Percentiles rank a stretch among this genome's conserved stretches.
These are phyloP conservation scores for Nephromyces sp. DNA, from an alignment of 169 alveolate species.

Conservation along the genomic window DNA sequence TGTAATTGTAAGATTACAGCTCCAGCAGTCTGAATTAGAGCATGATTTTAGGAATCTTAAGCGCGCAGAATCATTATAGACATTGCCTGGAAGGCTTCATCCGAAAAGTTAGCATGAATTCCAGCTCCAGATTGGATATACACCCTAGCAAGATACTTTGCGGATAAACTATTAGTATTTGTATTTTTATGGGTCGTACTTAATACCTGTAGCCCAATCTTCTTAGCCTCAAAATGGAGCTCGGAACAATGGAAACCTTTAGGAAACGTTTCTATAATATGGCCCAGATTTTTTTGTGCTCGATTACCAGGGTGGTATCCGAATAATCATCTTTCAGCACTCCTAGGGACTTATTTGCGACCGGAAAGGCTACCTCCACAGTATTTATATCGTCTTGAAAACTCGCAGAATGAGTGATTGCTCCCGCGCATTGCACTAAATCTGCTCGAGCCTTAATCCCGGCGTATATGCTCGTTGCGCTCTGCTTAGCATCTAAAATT, in stretches of 20 bases:
- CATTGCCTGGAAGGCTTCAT: conserved; percentile 45
- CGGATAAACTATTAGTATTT: neutral
- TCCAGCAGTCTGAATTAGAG: conserved; percentile 36
- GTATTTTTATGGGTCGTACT: neutral
- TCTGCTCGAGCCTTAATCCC: too few species aligned
- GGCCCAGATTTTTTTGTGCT: too few species aligned
- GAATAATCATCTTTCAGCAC: too few species aligned
- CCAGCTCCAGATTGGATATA: conserved; percentile 71
- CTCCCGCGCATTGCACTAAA: too few species aligned
- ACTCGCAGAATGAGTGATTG: too few species aligned
- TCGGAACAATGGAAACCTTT: conserved; percentile 69
- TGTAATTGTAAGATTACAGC: conserved; percentile 45
- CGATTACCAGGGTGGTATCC: too few species aligned
- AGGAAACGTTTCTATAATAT: too few species aligned
- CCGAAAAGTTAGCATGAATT: conserved; percentile 51
- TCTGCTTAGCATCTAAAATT: neutral
- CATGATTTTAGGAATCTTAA: neutral
- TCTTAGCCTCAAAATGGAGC: conserved; percentile 55
- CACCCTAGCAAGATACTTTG: conserved; percentile 29
- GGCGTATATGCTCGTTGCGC: neutral
- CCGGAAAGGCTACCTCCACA: too few species aligned
- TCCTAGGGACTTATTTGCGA: too few species aligned
- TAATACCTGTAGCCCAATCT: conserved; percentile 52
- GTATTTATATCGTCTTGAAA: too few species aligned
- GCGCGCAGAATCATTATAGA: neutral